phyloP scores from a whole-genome alignment of 208 protist species.

The Acanthamoeba sp. region DNA sequence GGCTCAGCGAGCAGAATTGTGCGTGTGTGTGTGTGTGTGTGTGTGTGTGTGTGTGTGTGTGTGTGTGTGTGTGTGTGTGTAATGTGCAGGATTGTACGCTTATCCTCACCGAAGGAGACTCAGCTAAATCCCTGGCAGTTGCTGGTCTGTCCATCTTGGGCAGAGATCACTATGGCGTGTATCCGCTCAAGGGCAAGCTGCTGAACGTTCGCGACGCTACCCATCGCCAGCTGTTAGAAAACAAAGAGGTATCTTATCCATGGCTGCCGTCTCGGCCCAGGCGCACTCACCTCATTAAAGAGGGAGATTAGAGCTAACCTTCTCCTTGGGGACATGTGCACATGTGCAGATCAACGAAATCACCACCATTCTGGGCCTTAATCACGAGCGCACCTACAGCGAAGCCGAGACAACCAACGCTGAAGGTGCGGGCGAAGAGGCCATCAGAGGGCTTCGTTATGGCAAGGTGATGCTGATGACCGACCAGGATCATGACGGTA shows the following conservation, averaged over 20 bases:
- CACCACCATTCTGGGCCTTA: conserved; percentile 92
- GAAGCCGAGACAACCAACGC: not conserved
- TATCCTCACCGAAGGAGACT: conserved; percentile 99
- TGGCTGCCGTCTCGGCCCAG: no score
- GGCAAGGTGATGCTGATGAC: conserved; percentile 99
- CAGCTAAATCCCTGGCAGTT: conserved; percentile 92
- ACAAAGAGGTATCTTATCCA: conserved; percentile 79
- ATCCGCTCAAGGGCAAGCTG: conserved; percentile 98
- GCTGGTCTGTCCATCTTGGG: conserved; percentile 98
- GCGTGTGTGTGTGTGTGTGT: no score
- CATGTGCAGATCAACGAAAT: conserved; percentile 95
- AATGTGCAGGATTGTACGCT: conserved; percentile 98
- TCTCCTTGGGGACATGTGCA: not conserved
- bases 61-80: no score
- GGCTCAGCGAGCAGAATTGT: no score
- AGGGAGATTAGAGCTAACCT: no score
- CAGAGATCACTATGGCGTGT: conserved; percentile 99
- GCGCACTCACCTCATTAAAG: no score
- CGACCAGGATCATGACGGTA: conserved; percentile 93
- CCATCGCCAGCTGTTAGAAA: conserved; percentile 95
- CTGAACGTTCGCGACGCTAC: conserved; percentile 99
- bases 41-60: no score
- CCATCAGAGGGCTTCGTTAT: conserved; percentile 96
- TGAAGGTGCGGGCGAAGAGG: not conserved
- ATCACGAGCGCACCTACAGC: conserved; percentile 90